phyloP scores from a whole-genome alignment of 2,329 filamentous ascomycete species.

The Gaeumannomyces sp. region DNA sequence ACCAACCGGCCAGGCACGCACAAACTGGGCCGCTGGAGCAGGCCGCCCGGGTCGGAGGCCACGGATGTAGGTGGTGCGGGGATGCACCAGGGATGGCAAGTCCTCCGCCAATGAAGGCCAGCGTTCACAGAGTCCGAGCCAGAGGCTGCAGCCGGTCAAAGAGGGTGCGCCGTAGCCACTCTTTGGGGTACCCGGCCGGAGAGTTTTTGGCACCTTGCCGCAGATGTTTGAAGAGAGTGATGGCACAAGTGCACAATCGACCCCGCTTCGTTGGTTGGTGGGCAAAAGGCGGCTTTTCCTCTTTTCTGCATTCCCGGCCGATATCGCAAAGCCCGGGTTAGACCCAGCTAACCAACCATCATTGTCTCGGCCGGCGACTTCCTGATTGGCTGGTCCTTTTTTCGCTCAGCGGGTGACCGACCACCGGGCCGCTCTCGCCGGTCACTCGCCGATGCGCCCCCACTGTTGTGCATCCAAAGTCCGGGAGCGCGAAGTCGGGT shows the following conservation, averaged over 20 bases:
- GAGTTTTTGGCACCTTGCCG: too few species aligned
- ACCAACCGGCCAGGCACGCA: neutral
- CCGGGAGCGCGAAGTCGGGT: neutral
- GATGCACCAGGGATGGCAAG: neutral
- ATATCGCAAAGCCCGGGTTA: conserved; percentile 19
- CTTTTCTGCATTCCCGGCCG: conserved; percentile 3
- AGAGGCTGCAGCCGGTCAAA: neutral
- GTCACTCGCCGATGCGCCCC: neutral
- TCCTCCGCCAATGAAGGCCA: too few species aligned
- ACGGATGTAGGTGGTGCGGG: neutral
- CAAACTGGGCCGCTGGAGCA: neutral
- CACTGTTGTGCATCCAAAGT: neutral
- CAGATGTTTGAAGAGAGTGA: too few species aligned
- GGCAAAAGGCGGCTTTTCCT: neutral
- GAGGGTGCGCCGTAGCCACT: too few species aligned
- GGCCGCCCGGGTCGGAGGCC: neutral
- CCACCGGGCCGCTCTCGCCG: too few species aligned
- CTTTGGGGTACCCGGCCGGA: too few species aligned
- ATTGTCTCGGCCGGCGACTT: conserved; percentile 11
- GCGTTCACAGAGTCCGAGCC: too few species aligned
- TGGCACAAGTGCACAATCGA: too few species aligned
- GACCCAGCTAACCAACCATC: conserved; percentile 13
- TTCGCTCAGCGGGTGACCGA: too few species aligned
- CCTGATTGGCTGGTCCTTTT: too few species aligned
- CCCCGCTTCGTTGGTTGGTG: conserved; percentile 6